These are phyloP conservation scores for Pochonia chlamydosporia DNA, from an alignment of 2,329 filamentous ascomycete genomes.

Conservation along the genomic window DNA sequence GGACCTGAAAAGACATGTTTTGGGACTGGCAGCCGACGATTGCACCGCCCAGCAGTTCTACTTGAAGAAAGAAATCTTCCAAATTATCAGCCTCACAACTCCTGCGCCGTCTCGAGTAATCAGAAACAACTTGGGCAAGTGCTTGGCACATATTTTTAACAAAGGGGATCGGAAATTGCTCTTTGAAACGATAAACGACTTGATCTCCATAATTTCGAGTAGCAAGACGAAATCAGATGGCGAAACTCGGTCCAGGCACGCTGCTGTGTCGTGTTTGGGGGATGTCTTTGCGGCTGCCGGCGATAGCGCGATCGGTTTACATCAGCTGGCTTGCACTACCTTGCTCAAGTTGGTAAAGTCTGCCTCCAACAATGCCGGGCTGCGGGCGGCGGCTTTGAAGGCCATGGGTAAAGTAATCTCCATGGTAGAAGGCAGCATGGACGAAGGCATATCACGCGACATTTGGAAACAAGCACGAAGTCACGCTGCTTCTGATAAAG, in stretches of 20 bases:
- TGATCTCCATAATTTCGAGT: constrained; percentile 65
- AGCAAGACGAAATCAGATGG: constrained; percentile 71
- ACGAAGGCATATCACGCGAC: constrained; percentile 81
- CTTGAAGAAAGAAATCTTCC: constrained; percentile 90
- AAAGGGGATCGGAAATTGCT: constrained; percentile 86
- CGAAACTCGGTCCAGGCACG: constrained; percentile 76
- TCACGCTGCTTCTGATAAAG: constrained; percentile 73
- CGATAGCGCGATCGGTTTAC: constrained; percentile 83
- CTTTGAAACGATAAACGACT: constrained; percentile 90
- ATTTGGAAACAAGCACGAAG: constrained; percentile 88
- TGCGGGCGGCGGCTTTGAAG: constrained; percentile 72
- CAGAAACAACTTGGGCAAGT: constrained; percentile 80
- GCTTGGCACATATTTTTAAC: constrained; percentile 74
- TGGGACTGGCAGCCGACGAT: constrained; percentile 66
- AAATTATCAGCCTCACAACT: constrained; percentile 79
- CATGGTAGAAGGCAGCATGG: constrained; percentile 71
- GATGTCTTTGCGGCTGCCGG: constrained; percentile 88
- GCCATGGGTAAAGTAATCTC: constrained; percentile 69
- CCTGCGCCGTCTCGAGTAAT: constrained; percentile 84
- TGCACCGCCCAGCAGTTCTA: constrained; percentile 85
- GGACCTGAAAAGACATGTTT: constrained; percentile 74
- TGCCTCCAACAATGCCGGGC: constrained; percentile 71
- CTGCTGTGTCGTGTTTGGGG: constrained; percentile 79
- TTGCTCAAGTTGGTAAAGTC: constrained; percentile 76
- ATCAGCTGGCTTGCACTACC: constrained; percentile 65